Evolutionary conservation across 2,329 filamentous ascomycete species (phyloP), one percentile per base, ranked within the genome.

Genomic region (Sclerotinia minor): DNA sequence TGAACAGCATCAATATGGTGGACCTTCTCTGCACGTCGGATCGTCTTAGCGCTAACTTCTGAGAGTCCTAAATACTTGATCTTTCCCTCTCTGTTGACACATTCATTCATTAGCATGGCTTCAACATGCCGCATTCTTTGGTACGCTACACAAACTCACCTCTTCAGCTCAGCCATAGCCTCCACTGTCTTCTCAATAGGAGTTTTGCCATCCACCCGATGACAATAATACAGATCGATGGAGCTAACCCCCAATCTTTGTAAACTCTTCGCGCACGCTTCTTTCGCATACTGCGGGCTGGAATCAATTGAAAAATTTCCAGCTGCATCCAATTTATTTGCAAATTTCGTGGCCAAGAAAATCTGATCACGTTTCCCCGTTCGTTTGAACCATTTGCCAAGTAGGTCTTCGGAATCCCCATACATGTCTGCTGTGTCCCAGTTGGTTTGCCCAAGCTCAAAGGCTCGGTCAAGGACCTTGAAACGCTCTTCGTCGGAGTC

Each of bases 31-130:
- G 83, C 85, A 6, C 84, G 81, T 19, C 83, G 82, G 47, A 88
- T 78, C 0, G 84, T 83, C 1, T 77, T 74, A 1, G 83, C 80
- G 5, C 80, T 81, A 68, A 81, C 78, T 71, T 87, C 85, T 1
- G 80, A 85, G 5, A 89, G 73, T 21, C 86, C 86, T 9, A 89
- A 76, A 74, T 86, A 78, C 67, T 81, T 83, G 74, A 88, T 84
- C 75, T 87, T 87, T 68, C 85, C 85, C 70, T 84, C 81, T 5
- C 57, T 67, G 2, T 53, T 26, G 13, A 9, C 5, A 53, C 17
- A 6, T 35, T n/a, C n/a, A 32, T 32, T n/a, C n/a, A 47, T 79
- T 44, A 58, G 38, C 44, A 35, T 24, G 19, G 29, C 38, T 63
- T 21, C 41, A 2, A 53, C 29, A 21, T 44, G 7, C 2, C 24